Base-by-base conservation (phyloP, 2,329 filamentous ascomycete species). In the Ascochyta rabiei region DNA sequence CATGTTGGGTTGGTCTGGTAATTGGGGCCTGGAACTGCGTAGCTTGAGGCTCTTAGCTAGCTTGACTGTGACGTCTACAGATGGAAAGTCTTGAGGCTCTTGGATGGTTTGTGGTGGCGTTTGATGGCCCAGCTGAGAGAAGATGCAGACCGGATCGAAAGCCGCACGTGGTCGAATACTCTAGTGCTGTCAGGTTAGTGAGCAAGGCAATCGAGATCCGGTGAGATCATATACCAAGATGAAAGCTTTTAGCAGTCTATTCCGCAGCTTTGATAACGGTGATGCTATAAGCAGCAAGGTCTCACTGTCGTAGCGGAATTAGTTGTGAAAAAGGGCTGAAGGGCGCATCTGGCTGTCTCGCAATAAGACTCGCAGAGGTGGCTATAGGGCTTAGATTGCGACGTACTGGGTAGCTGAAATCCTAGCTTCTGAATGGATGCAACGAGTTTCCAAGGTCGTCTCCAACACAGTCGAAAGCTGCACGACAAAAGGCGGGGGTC, bases 301-400 rank as follows among this genome's bases (percentile, higher is more conserved):
- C 41, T 56, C 54, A 61, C 61, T 66, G 31, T 47, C 42, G 16
- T 13, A 28, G 58, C 56, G 53, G 53, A 58, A 61, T 62, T 53
- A 51, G 31, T 19, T 26, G 37, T 31, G 23, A 45, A 50, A 9
- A 21, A 55, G 52, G 52, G 52, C 52, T 37, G 21, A 50, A 55
- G 52, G 52, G 52, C 52, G 52, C 21, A 28, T 30, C 28, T 15
- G 8, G 13, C 35, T 15, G n/a, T 30, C 16, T 37, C 44, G 7
- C 33, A 24, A 23, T 24, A 35, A 33, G 16, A 48, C 48, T 24
- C 28, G 42, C 39, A 53, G 33, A 16, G 23, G 23, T 48, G 28
- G 19, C n/a, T 23, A 28, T 18, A 50, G 45, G 43, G 48, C 39
- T 50, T 33, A 45, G 38, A 42, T 50, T 48, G 19, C 43, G 30